Evolutionary conservation across 2,329 filamentous ascomycete species (phyloP).

Genomic region (Colletotrichum gigasporum): DNA sequence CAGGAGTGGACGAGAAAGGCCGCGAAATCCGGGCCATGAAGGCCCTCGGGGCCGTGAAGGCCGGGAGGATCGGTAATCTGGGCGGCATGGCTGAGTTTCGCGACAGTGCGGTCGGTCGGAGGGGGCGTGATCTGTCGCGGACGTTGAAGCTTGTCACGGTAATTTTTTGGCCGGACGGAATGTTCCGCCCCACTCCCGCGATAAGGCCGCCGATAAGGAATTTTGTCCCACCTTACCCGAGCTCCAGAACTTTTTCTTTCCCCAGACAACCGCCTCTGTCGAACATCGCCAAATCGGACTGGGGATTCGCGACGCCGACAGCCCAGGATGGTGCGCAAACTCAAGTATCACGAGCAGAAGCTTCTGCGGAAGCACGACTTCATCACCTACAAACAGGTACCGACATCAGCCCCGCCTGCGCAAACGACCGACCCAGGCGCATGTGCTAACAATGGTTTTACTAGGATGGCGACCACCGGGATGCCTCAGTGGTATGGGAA

Average conservation of each 20-base stretch:
- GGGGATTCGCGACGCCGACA: neutral
- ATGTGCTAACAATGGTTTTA: slow-evolving; percentile 6
- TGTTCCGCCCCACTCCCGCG: slow-evolving; percentile 26
- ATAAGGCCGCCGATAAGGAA: slow-evolving; percentile 28
- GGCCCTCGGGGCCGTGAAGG: slow-evolving; percentile 22
- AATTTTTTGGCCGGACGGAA: slow-evolving; percentile 32
- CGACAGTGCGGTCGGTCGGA: neutral
- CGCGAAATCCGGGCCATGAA: slow-evolving; percentile 27
- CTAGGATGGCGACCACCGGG: slow-evolving; percentile 65
- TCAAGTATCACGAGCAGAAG: slow-evolving; percentile 97
- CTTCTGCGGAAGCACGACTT: slow-evolving; percentile 94
- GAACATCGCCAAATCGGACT: neutral
- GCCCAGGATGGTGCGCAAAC: slow-evolving; percentile 85
- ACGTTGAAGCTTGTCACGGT: slow-evolving; percentile 31
- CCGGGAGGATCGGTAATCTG: slow-evolving; percentile 42
- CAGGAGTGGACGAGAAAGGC: slow-evolving; percentile 28
- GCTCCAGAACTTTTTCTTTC: slow-evolving; percentile 20
- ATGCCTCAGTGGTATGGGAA: slow-evolving; percentile 67
- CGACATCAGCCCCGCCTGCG: neutral
- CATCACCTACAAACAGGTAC: slow-evolving; percentile 77
- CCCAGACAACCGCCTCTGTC: neutral
- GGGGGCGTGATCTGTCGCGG: slow-evolving; percentile 27
- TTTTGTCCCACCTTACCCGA: slow-evolving; percentile 23
- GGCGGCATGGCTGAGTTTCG: slow-evolving; percentile 48
- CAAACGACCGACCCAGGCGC: neutral